Conservation (phyloP, 768 basidiomycete species). For the Amanita exitialis region DNA sequence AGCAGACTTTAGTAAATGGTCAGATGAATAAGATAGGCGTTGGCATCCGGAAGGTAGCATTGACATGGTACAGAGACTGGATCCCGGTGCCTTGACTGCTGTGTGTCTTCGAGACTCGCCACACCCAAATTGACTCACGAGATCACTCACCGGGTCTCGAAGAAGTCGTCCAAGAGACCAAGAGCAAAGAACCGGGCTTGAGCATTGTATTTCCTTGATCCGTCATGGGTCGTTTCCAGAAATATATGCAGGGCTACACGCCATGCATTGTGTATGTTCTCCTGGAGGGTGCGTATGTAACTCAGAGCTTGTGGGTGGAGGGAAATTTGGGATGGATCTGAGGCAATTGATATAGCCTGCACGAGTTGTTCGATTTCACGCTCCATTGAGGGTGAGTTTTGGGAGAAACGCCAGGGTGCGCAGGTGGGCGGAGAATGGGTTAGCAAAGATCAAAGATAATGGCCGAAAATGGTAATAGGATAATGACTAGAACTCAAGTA, state of each 20-base stretch:
- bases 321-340: constrained; percentile 59
- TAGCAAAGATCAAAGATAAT: constrained; percentile 4
- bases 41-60: neutral
- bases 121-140: neutral
- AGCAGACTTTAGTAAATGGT: neutral
- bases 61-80: neutral
- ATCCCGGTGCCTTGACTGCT: neutral
- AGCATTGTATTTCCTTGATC: constrained; percentile 55
- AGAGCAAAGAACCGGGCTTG: constrained; percentile 77
- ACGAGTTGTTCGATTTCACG: constrained; percentile 68
- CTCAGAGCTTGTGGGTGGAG: constrained; percentile 83
- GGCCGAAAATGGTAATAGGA: constrained; percentile 2
- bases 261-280: constrained; percentile 72
- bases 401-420: constrained; percentile 1
- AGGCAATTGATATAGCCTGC: constrained; percentile 83
- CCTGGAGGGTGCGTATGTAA: constrained; percentile 70
- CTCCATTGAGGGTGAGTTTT: constrained; percentile 38
- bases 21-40: neutral
- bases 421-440: neutral
- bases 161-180: constrained; percentile 71
- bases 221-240: constrained; percentile 47
- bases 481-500: constrained; percentile 26
- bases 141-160: constrained; percentile 66
- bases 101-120: neutral
- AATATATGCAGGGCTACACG: constrained; percentile 70